Evolutionary conservation across 768 basidiomycete species (phyloP).

Genomic region (Strobilomyces dryophilus): DNA sequence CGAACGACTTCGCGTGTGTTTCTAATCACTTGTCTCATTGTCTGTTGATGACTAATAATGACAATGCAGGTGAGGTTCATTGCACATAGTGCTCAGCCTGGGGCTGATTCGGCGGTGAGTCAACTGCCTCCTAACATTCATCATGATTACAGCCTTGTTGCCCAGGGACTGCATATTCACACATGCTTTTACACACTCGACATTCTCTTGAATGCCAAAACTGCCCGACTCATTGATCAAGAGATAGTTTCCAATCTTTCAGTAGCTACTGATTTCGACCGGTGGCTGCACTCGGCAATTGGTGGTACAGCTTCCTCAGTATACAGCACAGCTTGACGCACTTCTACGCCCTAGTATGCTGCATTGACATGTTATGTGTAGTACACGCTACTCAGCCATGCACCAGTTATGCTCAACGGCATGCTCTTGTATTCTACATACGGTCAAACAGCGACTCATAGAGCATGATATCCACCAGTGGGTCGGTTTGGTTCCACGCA

Average conservation of each 20-base stretch:
- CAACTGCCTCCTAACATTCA: not conserved
- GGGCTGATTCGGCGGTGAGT: not conserved
- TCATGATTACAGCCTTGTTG: not conserved
- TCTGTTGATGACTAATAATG: not conserved
- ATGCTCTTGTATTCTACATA: too few relatives aligned
- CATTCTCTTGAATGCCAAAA: not conserved
- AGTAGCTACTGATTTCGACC: not conserved
- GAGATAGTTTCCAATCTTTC: not conserved
- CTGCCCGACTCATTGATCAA: not conserved
- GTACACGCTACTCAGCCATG: too few relatives aligned
- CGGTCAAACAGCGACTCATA: too few relatives aligned
- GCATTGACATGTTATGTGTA: too few relatives aligned
- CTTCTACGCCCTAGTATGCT: too few relatives aligned
- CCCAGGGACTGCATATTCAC: not conserved
- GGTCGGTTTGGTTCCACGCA: too few relatives aligned
- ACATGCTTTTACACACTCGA: not conserved
- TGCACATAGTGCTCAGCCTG: not conserved
- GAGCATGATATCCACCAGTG: too few relatives aligned
- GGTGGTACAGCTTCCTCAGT: not conserved
- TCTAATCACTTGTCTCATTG: not conserved
- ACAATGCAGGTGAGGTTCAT: not conserved
- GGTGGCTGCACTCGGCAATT: not conserved
- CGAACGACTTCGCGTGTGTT: not conserved
- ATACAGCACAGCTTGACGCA: too few relatives aligned
- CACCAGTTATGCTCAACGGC: too few relatives aligned